Base-by-base conservation (phyloP, 139 green algal species). In the Coelastrella sp. region DNA sequence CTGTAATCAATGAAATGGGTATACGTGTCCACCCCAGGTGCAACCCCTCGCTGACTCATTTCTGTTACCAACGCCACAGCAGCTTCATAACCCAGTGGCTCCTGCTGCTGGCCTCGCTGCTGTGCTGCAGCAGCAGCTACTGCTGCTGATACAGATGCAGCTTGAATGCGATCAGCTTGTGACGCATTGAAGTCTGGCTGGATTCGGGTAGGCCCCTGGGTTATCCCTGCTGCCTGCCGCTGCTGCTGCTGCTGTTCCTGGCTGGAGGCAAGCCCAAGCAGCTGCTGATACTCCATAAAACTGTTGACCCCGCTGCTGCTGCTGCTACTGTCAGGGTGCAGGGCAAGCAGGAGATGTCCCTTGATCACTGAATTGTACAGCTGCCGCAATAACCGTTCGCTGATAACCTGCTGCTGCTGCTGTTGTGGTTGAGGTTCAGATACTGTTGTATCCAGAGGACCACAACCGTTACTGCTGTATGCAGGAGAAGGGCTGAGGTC, bases 11-110 rank as follows among this genome's bases (percentile, higher is more conserved):
- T 90, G 58, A 95, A 87, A 0, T 90, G 92, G 47, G 93, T 95
- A 90, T 92, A 93, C 4, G 94, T 95, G 85, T 94, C 94, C 5
- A 79, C 85, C 3, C 58, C 90, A 8, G 94, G 92, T 8, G n/a
- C 32, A 19, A 95, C 74, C 0, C 92, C 92, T 56, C 16, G 77
- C n/a, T 58, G 65, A 23, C 79, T 80, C 94, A 96, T 95, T 19
- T 90, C 32, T 0, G 22, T 17, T 65, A 95, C 59, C 79, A 94
- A 59, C 20, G 23, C 32, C 20, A 83, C 83, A 57, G 71, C 57
- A 22, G 32, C 78, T 73, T 11, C 23, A 3, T 65, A 77, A 5
- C 54, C 32, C 20, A 19, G n/a, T 7, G 5, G 23, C 61, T 77
- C n/a, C 64, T 78, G 81, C 81, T 85, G 57, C 79, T 65, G 32